phyloP scores from a whole-genome alignment of 495 filamentous ascomycete species.

The Xeromyces bisporus region DNA sequence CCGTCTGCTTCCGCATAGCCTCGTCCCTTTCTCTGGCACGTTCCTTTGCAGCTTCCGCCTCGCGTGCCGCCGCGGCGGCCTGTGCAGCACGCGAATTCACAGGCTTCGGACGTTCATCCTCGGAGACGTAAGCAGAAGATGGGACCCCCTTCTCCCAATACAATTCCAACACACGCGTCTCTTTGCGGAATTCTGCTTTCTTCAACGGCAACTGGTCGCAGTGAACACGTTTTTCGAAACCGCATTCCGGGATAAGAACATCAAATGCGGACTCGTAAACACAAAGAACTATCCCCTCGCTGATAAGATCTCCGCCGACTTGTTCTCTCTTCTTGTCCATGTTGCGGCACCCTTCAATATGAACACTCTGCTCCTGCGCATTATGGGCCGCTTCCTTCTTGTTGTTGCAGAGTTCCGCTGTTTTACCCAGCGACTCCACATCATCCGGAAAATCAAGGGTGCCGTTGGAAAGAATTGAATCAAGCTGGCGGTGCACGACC shows the following conservation, averaged over 20 bases:
- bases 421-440: conserved; percentile 74
- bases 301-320: conserved; percentile 80
- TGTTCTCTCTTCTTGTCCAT: conserved; percentile 83
- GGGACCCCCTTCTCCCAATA: conserved; percentile 99
- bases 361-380: conserved; percentile 95
- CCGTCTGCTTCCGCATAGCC: conserved; percentile 73
- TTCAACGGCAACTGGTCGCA: conserved; percentile 95
- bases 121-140: conserved; percentile 87
- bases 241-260: conserved; percentile 93
- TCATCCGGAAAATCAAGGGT: conserved; percentile 79
- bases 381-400: conserved; percentile 98
- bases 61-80: conserved; percentile 56
- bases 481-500: conserved; percentile 88
- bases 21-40: conserved; percentile 71
- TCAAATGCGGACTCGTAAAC: conserved; percentile 99
- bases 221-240: conserved; percentile 97
- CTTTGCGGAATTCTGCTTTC: conserved; percentile 97
- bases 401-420: conserved; percentile 87
- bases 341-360: conserved; percentile 88
- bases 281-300: conserved; percentile 89
- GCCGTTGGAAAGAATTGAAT: conserved; percentile 68
- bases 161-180: conserved; percentile 77
- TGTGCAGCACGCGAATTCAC: conserved; percentile 40
- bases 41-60: conserved; percentile 64
- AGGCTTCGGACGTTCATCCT: conserved; percentile 86